phyloP scores from a whole-genome alignment of 768 basidiomycete genomes.

The Hemileccinum impolitum region DNA sequence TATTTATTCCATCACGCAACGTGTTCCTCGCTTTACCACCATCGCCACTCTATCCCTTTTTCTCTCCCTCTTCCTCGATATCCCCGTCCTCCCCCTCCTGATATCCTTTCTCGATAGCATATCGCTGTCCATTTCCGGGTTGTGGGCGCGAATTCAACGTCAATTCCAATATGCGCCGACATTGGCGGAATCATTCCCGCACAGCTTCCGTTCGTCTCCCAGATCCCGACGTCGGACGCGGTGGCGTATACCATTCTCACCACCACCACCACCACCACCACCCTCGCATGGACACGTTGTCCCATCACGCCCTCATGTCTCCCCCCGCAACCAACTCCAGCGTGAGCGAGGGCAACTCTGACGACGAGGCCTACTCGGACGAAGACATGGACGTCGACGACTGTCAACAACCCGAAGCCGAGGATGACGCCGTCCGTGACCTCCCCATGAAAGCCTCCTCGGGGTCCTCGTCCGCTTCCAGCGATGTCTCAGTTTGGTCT shows the following conservation, averaged over 20 bases:
- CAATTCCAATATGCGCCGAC: slow-evolving; percentile 81
- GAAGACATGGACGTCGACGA: slow-evolving; percentile 28
- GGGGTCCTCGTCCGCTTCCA: slow-evolving; percentile 22
- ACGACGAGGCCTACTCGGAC: slow-evolving; percentile 27
- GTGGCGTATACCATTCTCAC: slow-evolving; percentile 14
- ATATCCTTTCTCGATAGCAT: slow-evolving; percentile 43
- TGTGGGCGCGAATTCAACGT: slow-evolving; percentile 81
- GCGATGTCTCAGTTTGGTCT: slow-evolving; percentile 25
- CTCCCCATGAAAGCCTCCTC: slow-evolving; percentile 12
- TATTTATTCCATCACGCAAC: slow-evolving; percentile 13
- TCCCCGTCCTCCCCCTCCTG: slow-evolving; percentile 3
- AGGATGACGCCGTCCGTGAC: not conserved
- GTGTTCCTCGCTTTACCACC: slow-evolving; percentile 20
- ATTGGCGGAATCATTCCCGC: slow-evolving; percentile 62
- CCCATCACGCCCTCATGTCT: slow-evolving; percentile 25
- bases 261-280: slow-evolving; percentile 5
- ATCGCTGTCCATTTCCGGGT: slow-evolving; percentile 68
- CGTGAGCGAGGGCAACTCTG: slow-evolving; percentile 26
- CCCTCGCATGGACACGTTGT: slow-evolving; percentile 10
- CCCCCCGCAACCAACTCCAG: slow-evolving; percentile 31
- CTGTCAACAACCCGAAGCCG: not conserved
- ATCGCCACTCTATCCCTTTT: slow-evolving; percentile 10
- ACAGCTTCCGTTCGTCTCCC: slow-evolving; percentile 22
- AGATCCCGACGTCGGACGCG: slow-evolving; percentile 15
- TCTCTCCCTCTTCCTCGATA: not conserved